Base-by-base conservation (phyloP, 2,329 filamentous ascomycete genomes). In the Aspergillus carbonarius region DNA sequence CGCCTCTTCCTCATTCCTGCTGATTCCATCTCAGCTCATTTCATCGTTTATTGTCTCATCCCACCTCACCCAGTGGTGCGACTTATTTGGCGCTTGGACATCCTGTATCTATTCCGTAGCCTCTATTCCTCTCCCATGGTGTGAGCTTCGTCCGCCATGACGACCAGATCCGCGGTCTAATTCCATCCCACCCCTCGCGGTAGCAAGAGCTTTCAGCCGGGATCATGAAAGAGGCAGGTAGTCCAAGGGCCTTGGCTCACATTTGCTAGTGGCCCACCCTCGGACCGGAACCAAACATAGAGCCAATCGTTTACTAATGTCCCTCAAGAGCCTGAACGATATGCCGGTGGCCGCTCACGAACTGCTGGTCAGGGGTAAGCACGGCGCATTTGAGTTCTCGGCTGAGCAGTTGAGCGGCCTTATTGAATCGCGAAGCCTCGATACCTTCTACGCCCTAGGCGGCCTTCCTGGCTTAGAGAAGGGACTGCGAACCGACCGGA, bases 401-500 rank as follows among this genome's bases (percentile, higher is more conserved):
- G 68, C 68, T 12, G 92, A 91, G n/a, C 87, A 93, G 68, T 81
- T 96, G 63, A 87, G 85, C 66, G 95, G 93, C 73, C 83, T 96
- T 75, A 85, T 93, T 60, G 92, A 93, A 71, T 91, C 92, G 5
- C 96, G 96, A 78, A 93, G 85, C 62, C 76, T 95, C 59, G 79
- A 87, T 5, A 91, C 91, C 1, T 95, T 92, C 67, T 89, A 87
- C 67, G 86, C 87, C 12, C 71, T 96, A 6, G 92, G 92, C 46
- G 92, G 92, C 27, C 75, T 95, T 12, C 76, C 75, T 17, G 92
- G 92, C 1, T 74, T 96, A 46, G 91, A 93, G 73, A 89, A 86
- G 71, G 92, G 92, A 2, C 78, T 96, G 20, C 81, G 88, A 54
- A 86, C 85, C 5, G 85, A 93, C 70, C 80, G 89, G 32, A 84